A percentile compares a stretch with the other conserved stretches of the same genome.
These are phyloP conservation scores for Lepidium campestre DNA, from an alignment of 441 rosid genomes.

Conservation along the genomic window DNA sequence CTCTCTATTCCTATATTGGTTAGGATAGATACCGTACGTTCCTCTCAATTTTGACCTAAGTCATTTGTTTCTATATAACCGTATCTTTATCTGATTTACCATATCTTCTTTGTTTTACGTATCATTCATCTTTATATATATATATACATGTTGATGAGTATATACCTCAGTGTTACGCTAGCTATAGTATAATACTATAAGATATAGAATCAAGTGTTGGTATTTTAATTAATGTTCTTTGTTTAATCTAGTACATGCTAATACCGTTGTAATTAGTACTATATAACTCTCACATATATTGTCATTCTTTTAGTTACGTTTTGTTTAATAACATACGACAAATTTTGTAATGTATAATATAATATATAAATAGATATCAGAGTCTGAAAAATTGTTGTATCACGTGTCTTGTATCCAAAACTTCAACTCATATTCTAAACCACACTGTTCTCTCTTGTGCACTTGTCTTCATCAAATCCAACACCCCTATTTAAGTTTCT, in stretches of 20 bases:
- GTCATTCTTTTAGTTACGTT: neutral
- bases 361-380: neutral
- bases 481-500: constrained; percentile 55
- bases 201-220: too few relatives aligned
- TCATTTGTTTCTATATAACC: too few relatives aligned
- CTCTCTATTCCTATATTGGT: too few relatives aligned
- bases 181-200: too few relatives aligned
- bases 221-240: too few relatives aligned
- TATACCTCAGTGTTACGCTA: too few relatives aligned
- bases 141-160: too few relatives aligned
- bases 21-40: too few relatives aligned
- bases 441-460: constrained; percentile 51
- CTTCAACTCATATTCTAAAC: constrained; percentile 17
- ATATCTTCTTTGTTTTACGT: too few relatives aligned
- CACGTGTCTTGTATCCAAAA: constrained; percentile 24
- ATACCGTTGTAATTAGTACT: neutral
- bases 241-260: neutral
- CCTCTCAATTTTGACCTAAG: too few relatives aligned
- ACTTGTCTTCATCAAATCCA: constrained; percentile 74
- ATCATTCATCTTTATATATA: too few relatives aligned
- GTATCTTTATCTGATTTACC: too few relatives aligned
- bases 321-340: neutral
- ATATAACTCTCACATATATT: neutral
- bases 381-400: constrained; percentile 7
- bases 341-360: neutral